Evolutionary conservation across 306 rosid genomes (phyloP).

Genomic region (Acacia confusa): DNA sequence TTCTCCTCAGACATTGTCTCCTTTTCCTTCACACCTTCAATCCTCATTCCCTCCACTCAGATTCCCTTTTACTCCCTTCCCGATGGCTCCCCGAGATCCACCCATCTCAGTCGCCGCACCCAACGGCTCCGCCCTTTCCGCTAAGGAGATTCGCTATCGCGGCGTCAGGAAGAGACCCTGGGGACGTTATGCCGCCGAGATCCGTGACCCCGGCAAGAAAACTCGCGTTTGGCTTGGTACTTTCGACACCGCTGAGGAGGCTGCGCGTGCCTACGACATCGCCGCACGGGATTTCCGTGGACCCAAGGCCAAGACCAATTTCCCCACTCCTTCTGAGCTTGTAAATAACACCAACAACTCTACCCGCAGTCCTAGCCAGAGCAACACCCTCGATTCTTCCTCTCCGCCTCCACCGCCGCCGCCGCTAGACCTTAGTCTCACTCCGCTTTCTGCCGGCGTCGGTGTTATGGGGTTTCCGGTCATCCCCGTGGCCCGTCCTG

Average conservation of each 20-base stretch:
- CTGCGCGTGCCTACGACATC: slow-evolving; percentile 80
- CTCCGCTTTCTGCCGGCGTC: slow-evolving; percentile 23
- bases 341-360: background rate
- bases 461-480: background rate
- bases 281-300: slow-evolving; percentile 89
- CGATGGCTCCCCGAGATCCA: slow-evolving; percentile 61
- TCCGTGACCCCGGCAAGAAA: slow-evolving; percentile 85
- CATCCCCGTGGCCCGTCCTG: slow-evolving; percentile 43
- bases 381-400: slow-evolving; percentile 61
- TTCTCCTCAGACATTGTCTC: slow-evolving; percentile 33
- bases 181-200: slow-evolving; percentile 97
- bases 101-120: slow-evolving; percentile 12
- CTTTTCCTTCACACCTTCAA: background rate
- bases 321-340: slow-evolving; percentile 43
- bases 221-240: slow-evolving; percentile 93
- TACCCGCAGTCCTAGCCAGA: slow-evolving; percentile 57
- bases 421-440: slow-evolving; percentile 42
- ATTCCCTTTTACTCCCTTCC: too few relatives aligned
- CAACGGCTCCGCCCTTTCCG: background rate
- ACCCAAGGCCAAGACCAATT: slow-evolving; percentile 73
- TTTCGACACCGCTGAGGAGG: slow-evolving; percentile 79
- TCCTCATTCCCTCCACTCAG: background rate
- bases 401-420: slow-evolving; percentile 40
- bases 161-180: slow-evolving; percentile 89
- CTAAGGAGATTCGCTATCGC: slow-evolving; percentile 70